Conservation (phyloP, 441 rosid genomes). For the Melianthus villosus region DNA sequence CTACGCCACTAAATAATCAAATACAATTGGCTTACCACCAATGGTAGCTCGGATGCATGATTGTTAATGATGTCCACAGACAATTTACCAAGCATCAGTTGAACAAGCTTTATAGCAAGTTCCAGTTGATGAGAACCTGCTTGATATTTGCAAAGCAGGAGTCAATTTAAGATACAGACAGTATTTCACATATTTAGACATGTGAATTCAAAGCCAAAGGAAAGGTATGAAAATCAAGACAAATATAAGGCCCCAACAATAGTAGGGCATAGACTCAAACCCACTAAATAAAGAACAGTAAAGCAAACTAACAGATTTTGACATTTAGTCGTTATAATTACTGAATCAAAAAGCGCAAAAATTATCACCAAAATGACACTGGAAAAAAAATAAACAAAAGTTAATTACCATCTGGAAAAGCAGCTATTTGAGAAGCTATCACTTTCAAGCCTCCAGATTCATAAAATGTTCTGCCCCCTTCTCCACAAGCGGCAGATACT, state of each 20-base stretch:
- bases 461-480: constrained; percentile 29
- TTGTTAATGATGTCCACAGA: constrained; percentile 22
- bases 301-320: too few species aligned
- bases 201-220: neutral
- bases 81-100: constrained; percentile 33
- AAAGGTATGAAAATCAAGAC: too few species aligned
- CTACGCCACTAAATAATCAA: too few species aligned
- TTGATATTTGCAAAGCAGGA: constrained; percentile 8
- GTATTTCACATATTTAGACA: neutral
- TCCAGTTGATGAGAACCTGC: constrained; percentile 64
- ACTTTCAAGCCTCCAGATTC: constrained; percentile 64
- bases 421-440: constrained; percentile 44
- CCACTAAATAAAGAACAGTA: too few species aligned
- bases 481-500: constrained; percentile 39
- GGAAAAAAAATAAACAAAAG: too few species aligned
- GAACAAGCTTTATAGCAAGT: constrained; percentile 54
- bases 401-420: constrained; percentile 50
- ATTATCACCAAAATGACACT: too few species aligned
- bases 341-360: neutral
- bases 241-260: too few species aligned
- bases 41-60: constrained; percentile 32
- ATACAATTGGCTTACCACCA: constrained; percentile 31
- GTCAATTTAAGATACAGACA: neutral
- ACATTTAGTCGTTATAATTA: too few species aligned
- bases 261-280: too few species aligned